Evolutionary conservation across 2,329 filamentous ascomycete species (phyloP).

Genomic region (Grosmannia serpens): DNA sequence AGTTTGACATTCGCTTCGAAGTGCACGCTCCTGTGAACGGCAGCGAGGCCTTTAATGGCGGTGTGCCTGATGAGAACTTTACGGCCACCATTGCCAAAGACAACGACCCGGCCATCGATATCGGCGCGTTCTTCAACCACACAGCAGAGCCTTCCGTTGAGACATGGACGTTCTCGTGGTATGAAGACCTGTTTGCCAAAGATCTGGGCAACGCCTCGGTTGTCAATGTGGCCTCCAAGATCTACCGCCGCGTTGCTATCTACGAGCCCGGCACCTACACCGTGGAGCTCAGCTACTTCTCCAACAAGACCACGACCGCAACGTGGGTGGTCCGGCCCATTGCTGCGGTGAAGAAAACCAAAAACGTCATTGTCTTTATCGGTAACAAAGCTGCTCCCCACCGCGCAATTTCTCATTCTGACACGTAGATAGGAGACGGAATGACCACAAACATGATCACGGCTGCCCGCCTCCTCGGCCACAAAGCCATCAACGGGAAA

Average conservation of each 20-base stretch:
- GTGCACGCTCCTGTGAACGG: conserved; percentile 53
- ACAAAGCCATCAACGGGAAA: conserved; percentile 75
- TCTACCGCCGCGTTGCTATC: conserved; percentile 63
- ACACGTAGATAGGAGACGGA: conserved; percentile 41
- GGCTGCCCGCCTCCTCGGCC: conserved; percentile 67
- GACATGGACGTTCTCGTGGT: conserved; percentile 77
- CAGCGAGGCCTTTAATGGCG: conserved; percentile 25
- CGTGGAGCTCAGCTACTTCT: conserved; percentile 66
- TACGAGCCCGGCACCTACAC: conserved; percentile 71
- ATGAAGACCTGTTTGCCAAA: conserved; percentile 69
- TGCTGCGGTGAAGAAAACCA: conserved; percentile 57
- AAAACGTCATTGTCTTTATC: conserved; percentile 80
- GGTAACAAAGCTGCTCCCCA: not conserved
- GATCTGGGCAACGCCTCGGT: conserved; percentile 57
- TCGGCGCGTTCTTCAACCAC: conserved; percentile 11
- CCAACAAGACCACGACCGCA: conserved; percentile 57
- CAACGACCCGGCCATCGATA: not conserved
- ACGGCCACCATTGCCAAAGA: not conserved
- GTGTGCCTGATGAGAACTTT: conserved; percentile 13
- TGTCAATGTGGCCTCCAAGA: conserved; percentile 72
- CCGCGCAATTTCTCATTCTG: not conserved
- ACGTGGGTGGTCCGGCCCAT: conserved; percentile 68
- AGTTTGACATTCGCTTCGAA: conserved; percentile 14
- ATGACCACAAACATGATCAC: conserved; percentile 72
- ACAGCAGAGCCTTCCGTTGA: conserved; percentile 30